A percentile compares a stretch with the other conserved stretches of the same genome.
phyloP scores from a whole-genome alignment of 2,329 filamentous ascomycete species.

The Blumeria graminis region DNA sequence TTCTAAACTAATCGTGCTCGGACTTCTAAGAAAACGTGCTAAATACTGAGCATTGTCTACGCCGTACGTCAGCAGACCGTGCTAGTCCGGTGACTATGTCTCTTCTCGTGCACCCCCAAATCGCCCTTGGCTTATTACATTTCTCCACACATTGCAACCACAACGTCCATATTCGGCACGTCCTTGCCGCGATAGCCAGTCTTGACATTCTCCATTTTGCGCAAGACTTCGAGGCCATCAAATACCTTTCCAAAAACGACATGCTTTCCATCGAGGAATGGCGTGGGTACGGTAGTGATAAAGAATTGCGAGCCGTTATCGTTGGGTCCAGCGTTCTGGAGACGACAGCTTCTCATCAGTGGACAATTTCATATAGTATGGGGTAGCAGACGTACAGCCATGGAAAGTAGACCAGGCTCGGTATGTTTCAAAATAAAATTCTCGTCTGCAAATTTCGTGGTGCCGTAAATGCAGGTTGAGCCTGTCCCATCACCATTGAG shows the following conservation, averaged over 20 bases:
- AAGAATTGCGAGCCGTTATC: constrained; percentile 96
- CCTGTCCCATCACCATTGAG: constrained; percentile 82
- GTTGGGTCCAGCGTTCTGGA: constrained; percentile 67
- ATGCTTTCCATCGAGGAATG: constrained; percentile 79
- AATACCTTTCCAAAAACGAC: constrained; percentile 85
- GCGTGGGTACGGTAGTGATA: constrained; percentile 71
- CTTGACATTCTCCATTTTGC: constrained; percentile 78
- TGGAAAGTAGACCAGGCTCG: constrained; percentile 57
- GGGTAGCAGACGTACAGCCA: constrained; percentile 45
- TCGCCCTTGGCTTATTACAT: constrained; percentile 32
- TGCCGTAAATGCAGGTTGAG: constrained; percentile 68
- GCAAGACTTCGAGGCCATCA: constrained; percentile 73
- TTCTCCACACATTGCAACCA: constrained; percentile 72
- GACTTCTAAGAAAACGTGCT: too few species aligned
- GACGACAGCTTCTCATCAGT: too few species aligned
- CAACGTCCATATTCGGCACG: constrained; percentile 62
- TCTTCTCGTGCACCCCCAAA: too few species aligned
- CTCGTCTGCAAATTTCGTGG: constrained; percentile 67
- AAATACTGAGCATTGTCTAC: too few species aligned
- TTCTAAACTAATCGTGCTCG: too few species aligned
- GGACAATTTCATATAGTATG: background rate
- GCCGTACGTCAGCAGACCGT: too few species aligned
- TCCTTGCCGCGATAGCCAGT: constrained; percentile 52
- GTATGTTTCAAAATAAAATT: constrained; percentile 68
- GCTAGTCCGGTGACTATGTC: too few species aligned